Base-by-base conservation (phyloP, 352 stramenopile species). In the Pythium plurisporium region DNA sequence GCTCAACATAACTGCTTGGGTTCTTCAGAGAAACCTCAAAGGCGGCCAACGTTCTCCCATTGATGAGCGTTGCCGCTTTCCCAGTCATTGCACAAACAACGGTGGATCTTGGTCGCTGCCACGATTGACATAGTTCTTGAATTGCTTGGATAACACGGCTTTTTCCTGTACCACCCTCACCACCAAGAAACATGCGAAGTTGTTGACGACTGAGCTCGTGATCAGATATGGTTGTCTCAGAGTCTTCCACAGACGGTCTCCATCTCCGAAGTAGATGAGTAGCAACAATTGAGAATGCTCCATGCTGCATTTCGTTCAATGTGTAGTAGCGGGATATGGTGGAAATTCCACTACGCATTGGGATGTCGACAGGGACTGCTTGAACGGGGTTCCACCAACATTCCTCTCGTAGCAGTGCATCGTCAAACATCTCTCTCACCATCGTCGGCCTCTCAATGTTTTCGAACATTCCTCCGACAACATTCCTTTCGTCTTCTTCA, bases 21-120 rank as follows among this genome's bases (percentile, higher is more conserved):
- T 45, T 8, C 9, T 34, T 57, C 17, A 61, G 25, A 1, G 51
- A 42, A 8, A 52, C 19, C n/a, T 66, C 34, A 23, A 66, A 46
- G 5, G 25, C 31, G 5, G 59, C 50, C 0, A 66, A 23, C 12
- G 59, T 66, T 3, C 37, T 43, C 7, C 59, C 59, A 22, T 33
- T 45, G 19, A 66, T 43, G 2, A 66, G 14, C 25, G 20, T 66
- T 14, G 59, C 59, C 17, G 59, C 59, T 15, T 66, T 66, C 1
- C 59, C 50, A 5, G 57, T 65, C 29, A 65, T 31, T 9, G 48
- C 57, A 7, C 29, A 25, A 5, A 51, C 20, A 12, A 59, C 14
- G 3, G 34, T 26, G 2, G 52, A 27, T 30, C 34, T 22, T 3
- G 40, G 40, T 9, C 40, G 30, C 15, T 50, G 41, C 41, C 52